Conservation (phyloP, 1,139 yeast genomes). For the Debaryomyces subglobosus region DNA sequence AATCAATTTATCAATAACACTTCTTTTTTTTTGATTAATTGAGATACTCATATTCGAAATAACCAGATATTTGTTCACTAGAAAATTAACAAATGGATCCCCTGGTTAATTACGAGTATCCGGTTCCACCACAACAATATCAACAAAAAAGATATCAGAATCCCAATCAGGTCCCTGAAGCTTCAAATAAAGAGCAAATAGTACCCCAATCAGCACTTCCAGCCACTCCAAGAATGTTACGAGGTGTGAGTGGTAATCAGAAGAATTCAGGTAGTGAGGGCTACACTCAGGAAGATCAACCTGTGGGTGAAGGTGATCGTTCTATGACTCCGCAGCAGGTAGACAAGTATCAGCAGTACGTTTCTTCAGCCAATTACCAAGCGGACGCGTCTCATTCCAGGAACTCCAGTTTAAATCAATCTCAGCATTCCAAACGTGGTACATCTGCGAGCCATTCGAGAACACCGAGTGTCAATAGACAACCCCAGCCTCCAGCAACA, state of each 20-base stretch:
- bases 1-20: background rate
- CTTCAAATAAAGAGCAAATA: conserved; percentile 2
- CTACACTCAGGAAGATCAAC: background rate
- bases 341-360: background rate
- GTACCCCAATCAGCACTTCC: conserved; percentile 42
- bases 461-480: conserved; percentile 13
- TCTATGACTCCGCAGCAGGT: conserved; percentile 7
- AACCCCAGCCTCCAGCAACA: conserved; percentile 9
- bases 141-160: conserved; percentile 7
- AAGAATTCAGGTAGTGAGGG: conserved; percentile 18
- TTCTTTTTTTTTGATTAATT: background rate
- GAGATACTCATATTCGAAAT: conserved; percentile 4
- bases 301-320: background rate
- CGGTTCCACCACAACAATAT: conserved; percentile 7
- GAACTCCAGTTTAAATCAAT: conserved; percentile 7
- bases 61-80: conserved; percentile 2
- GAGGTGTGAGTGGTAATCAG: conserved; percentile 51
- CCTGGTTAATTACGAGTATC: conserved; percentile 16
- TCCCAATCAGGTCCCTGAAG: conserved; percentile 1
- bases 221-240: conserved; percentile 80
- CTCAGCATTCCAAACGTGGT: conserved; percentile 1
- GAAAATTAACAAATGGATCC: conserved; percentile 12
- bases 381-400: conserved; percentile 8
- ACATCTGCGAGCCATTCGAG: conserved; percentile 10
- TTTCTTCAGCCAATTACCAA: background rate